These are phyloP conservation scores for Suillus brevipes DNA, from an alignment of 768 basidiomycete species.

Conservation along the genomic window DNA sequence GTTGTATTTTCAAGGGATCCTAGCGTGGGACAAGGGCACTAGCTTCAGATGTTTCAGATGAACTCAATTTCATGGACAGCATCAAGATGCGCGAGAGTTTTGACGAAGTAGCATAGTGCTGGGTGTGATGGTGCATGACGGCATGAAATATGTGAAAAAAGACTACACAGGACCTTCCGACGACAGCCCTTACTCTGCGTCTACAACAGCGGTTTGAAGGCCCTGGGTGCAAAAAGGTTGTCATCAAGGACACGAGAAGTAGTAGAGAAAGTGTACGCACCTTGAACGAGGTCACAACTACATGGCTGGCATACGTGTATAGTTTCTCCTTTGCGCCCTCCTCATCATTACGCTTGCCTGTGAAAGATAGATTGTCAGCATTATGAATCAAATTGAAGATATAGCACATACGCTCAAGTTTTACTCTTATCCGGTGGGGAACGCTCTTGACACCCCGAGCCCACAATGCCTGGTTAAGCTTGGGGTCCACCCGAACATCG, in stretches of 20 bases:
- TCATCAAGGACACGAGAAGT: constrained; percentile 1
- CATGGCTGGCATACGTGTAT: constrained; percentile 85
- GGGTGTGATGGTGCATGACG: constrained; percentile 4
- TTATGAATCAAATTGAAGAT: background rate
- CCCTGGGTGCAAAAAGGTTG: constrained; percentile 47
- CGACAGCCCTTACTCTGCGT: constrained; percentile 60
- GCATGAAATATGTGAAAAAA: constrained; percentile 3
- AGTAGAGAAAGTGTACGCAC: constrained; percentile 41
- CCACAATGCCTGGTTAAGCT: constrained; percentile 97
- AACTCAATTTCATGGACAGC: background rate
- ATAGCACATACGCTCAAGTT: constrained; percentile 79
- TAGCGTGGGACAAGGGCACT: background rate
- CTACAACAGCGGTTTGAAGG: constrained; percentile 80
- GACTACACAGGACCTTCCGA: constrained; percentile 3
- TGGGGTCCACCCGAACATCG: constrained; percentile 93
- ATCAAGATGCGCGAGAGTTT: background rate
- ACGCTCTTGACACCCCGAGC: constrained; percentile 90
- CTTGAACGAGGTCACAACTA: constrained; percentile 83
- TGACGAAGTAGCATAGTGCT: constrained; percentile 5
- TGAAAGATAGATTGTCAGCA: constrained; percentile 9
- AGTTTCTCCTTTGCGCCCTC: constrained; percentile 99
- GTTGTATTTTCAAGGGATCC: background rate
- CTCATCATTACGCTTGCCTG: constrained; percentile 98
- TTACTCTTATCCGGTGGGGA: constrained; percentile 88
- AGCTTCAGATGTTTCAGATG: background rate